Evolutionary conservation across 306 rosid species (phyloP).

Genomic region (Begonia loranthoides): DNA sequence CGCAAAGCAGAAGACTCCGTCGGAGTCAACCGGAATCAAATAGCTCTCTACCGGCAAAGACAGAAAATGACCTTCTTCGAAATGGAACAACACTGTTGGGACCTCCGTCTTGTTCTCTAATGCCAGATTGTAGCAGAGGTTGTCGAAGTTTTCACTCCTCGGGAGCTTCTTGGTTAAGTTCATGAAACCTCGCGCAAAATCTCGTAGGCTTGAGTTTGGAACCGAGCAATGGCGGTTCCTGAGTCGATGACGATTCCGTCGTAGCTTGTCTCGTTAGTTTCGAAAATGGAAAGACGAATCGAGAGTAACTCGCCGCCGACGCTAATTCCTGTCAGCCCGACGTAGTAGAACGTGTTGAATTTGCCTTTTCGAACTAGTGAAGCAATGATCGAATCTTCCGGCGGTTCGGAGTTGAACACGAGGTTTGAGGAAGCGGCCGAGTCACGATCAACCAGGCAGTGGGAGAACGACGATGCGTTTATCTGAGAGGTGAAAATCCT

Average conservation of each 20-base stretch:
- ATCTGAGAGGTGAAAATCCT: slow-evolving; percentile 42
- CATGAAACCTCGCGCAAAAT: slow-evolving; percentile 55
- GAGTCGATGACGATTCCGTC: slow-evolving; percentile 79
- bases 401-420: slow-evolving; percentile 60
- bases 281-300: slow-evolving; percentile 27
- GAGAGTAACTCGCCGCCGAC: slow-evolving; percentile 45
- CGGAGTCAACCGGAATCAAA: slow-evolving; percentile 45
- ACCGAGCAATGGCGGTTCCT: slow-evolving; percentile 63
- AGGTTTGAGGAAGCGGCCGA: slow-evolving; percentile 52
- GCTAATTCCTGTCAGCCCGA: slow-evolving; percentile 39
- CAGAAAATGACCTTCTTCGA: slow-evolving; percentile 24
- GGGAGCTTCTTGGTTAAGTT: slow-evolving; percentile 22
- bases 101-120: not conserved
- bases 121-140: slow-evolving; percentile 64
- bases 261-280: slow-evolving; percentile 23
- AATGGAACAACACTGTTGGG: slow-evolving; percentile 50
- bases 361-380: slow-evolving; percentile 20
- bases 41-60: slow-evolving; percentile 53
- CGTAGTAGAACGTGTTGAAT: slow-evolving; percentile 34
- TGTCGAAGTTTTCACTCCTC: slow-evolving; percentile 17
- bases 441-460: slow-evolving; percentile 69
- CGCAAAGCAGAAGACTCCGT: slow-evolving; percentile 62
- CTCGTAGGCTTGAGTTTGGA: slow-evolving; percentile 38
- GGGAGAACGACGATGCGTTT: slow-evolving; percentile 55
- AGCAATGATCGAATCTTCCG: slow-evolving; percentile 35